Evolutionary conservation across 2,329 filamentous ascomycete genomes (phyloP).

Genomic region (Fragosphaeria purpurea): DNA sequence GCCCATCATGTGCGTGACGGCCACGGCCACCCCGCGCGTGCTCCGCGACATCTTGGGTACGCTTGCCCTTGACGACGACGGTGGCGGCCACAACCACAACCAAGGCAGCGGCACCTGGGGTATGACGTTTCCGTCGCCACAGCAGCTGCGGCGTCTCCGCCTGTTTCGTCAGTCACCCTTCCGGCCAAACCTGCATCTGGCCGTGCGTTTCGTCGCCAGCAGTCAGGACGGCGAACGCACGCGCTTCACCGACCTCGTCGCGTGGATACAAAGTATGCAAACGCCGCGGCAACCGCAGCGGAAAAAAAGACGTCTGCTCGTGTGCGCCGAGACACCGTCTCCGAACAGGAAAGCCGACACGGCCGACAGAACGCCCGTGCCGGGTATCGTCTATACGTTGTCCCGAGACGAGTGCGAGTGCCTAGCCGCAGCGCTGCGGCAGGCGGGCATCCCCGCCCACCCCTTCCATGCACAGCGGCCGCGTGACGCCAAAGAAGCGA

Average conservation of each 20-base stretch:
- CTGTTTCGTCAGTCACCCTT: constrained; percentile 77
- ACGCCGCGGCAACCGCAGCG: constrained; percentile 51
- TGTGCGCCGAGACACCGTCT: constrained; percentile 41
- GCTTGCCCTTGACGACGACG: constrained; percentile 50
- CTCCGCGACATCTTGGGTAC: constrained; percentile 72
- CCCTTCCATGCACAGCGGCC: constrained; percentile 63
- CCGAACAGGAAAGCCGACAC: constrained; percentile 32
- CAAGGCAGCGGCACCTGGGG: too few relatives aligned
- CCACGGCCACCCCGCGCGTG: constrained; percentile 75
- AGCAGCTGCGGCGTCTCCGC: constrained; percentile 36
- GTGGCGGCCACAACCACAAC: too few relatives aligned
- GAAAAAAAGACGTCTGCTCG: constrained; percentile 24
- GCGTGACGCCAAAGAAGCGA: constrained; percentile 59
- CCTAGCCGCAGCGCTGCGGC: constrained; percentile 54
- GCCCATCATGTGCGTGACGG: constrained; percentile 85
- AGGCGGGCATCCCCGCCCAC: constrained; percentile 62
- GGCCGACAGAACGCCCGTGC: constrained; percentile 32
- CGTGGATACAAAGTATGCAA: constrained; percentile 60
- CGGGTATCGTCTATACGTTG: constrained; percentile 72
- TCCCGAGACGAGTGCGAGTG: constrained; percentile 65
- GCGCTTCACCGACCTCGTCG: constrained; percentile 62
- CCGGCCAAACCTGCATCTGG: constrained; percentile 79
- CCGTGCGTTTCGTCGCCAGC: constrained; percentile 66
- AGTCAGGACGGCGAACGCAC: constrained; percentile 55
- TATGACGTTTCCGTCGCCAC: too few relatives aligned